Conservation (phyloP, 441 rosid genomes). For the Omphalea diandra region DNA sequence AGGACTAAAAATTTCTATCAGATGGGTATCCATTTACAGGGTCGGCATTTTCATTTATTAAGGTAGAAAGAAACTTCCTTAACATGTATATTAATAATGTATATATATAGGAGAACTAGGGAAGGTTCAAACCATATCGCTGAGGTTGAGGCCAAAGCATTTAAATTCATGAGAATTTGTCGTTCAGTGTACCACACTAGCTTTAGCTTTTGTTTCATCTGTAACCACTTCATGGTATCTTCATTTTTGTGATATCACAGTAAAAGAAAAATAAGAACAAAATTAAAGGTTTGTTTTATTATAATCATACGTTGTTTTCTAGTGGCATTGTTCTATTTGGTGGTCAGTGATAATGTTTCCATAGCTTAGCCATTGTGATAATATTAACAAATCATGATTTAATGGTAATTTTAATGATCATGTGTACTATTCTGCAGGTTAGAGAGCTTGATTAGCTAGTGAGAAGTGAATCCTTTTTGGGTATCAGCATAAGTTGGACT, state of each 20-base stretch:
- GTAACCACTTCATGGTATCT: too few species aligned
- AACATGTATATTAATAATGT: not conserved
- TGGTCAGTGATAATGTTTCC: not conserved
- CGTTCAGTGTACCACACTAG: not conserved
- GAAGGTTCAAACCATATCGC: constrained; percentile 26
- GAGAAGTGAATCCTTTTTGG: not conserved
- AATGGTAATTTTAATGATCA: too few species aligned
- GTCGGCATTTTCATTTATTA: too few species aligned
- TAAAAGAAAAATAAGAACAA: too few species aligned
- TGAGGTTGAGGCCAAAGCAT: not conserved
- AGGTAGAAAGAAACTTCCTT: too few species aligned
- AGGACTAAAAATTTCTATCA: not conserved
- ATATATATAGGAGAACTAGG: constrained; percentile 19
- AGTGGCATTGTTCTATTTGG: not conserved
- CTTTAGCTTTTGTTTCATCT: not conserved
- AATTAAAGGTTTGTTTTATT: too few species aligned
- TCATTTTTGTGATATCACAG: not conserved
- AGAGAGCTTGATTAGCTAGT: constrained; percentile 1
- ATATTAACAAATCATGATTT: too few species aligned
- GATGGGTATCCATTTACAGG: too few species aligned
- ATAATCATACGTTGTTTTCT: not conserved
- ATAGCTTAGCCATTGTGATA: not conserved
- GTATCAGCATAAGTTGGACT: not conserved
- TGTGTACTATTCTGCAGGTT: constrained; percentile 22
- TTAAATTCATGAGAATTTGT: not conserved